phyloP scores from a whole-genome alignment of 2,329 filamentous ascomycete species.

The Rutstroemia sp. region DNA sequence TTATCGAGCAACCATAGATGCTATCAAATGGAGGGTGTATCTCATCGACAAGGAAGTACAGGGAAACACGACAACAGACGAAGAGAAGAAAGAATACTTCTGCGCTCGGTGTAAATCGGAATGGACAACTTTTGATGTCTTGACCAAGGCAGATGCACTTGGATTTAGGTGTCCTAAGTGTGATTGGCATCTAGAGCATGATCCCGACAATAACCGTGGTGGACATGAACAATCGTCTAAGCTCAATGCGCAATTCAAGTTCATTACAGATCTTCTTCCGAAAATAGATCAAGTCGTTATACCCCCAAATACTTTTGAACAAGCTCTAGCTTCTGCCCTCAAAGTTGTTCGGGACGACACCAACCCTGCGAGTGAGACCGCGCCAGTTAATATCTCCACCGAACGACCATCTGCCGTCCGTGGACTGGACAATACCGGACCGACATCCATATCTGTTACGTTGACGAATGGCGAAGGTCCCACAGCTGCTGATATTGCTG shows the following conservation, averaged over 20 bases:
- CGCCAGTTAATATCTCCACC: conserved; percentile 45
- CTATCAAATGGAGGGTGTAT: conserved; percentile 90
- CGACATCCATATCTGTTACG: conserved; percentile 61
- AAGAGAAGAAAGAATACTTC: conserved; percentile 86
- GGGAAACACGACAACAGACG: conserved; percentile 68
- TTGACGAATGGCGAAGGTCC: conserved; percentile 60
- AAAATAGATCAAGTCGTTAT: conserved; percentile 69
- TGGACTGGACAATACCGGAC: conserved; percentile 58
- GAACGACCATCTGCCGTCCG: conserved; percentile 60
- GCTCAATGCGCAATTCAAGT: conserved; percentile 72
- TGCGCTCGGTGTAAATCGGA: conserved; percentile 76
- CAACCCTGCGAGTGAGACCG: conserved; percentile 54
- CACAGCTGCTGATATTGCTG: conserved; percentile 58
- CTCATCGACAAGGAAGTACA: conserved; percentile 85
- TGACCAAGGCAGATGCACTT: conserved; percentile 58
- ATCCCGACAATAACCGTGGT: conserved; percentile 59
- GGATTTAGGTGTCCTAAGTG: conserved; percentile 85
- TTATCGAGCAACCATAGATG: conserved; percentile 88
- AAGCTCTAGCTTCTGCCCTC: conserved; percentile 54
- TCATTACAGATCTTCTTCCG: conserved; percentile 68
- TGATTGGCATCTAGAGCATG: conserved; percentile 53
- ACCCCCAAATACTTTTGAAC: conserved; percentile 67
- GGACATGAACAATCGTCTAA: conserved; percentile 67
- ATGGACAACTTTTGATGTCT: conserved; percentile 83
- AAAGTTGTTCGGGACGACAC: conserved; percentile 60